Conservation (phyloP, 108 stramenopile species). For the Nitzschia sp. region DNA sequence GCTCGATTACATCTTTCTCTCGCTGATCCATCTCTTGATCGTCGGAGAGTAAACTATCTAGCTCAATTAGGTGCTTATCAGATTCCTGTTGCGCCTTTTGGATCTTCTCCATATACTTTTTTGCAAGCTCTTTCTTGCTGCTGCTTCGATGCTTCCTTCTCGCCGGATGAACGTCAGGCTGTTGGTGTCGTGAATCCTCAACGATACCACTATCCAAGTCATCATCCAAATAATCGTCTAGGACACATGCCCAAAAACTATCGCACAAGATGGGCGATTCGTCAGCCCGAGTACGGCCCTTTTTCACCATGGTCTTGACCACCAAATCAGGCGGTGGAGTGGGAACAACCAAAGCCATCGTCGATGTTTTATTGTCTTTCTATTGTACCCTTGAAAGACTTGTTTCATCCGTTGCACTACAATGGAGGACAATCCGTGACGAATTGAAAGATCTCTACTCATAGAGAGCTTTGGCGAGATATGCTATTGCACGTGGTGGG, state of each 20-base stretch:
- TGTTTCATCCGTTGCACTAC: too few species aligned
- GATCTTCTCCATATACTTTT: neutral
- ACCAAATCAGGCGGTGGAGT: slow-evolving; percentile 1
- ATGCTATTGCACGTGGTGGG: too few species aligned
- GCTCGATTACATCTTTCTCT: neutral
- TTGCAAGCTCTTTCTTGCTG: neutral
- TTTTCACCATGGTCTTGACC: slow-evolving; percentile 8
- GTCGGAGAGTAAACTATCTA: neutral
- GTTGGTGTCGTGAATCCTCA: neutral
- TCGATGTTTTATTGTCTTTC: too few species aligned
- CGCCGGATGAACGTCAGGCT: neutral
- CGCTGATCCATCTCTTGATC: slow-evolving; percentile 9
- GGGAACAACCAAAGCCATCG: slow-evolving; percentile 16
- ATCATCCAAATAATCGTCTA: slow-evolving; percentile 8
- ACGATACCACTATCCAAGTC: neutral
- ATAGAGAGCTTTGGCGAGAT: too few species aligned
- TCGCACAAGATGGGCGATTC: slow-evolving; percentile 9
- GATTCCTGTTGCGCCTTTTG: neutral
- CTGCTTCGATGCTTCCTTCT: neutral
- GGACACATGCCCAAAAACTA: slow-evolving; percentile 15
- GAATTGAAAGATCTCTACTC: too few species aligned
- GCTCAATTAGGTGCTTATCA: neutral
- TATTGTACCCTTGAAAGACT: too few species aligned
- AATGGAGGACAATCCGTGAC: too few species aligned
- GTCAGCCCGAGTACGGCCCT: neutral